Conservation (phyloP, 495 filamentous ascomycete genomes). For the Podospora pseudoanserina region DNA sequence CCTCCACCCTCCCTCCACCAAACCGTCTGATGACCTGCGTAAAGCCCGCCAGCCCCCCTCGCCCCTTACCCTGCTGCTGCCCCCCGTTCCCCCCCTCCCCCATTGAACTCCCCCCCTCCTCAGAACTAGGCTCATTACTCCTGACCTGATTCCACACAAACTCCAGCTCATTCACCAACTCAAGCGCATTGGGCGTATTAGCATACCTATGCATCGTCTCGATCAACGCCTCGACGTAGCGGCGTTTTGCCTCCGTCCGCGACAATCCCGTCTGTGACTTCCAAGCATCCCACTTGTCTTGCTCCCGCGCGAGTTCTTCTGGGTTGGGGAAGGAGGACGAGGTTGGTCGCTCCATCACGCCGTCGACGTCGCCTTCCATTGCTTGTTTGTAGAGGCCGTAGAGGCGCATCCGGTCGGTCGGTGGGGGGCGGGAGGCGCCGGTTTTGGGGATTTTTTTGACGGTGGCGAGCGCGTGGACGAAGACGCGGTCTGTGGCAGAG, state of each 20-base stretch:
- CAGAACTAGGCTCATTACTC: slow-evolving; percentile 66
- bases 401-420: slow-evolving; percentile 77
- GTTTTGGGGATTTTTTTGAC: slow-evolving; percentile 96
- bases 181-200: slow-evolving; percentile 76
- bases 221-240: slow-evolving; percentile 88
- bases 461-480: slow-evolving; percentile 96
- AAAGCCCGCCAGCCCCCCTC: slow-evolving; percentile 12
- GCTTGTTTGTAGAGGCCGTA: slow-evolving; percentile 99
- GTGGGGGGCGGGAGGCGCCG: slow-evolving; percentile 80
- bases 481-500: slow-evolving; percentile 74
- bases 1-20: slow-evolving; percentile 24
- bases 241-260: slow-evolving; percentile 89
- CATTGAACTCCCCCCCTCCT: slow-evolving; percentile 41
- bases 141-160: slow-evolving; percentile 99
- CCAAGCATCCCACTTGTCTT: slow-evolving; percentile 85
- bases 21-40: slow-evolving; percentile 38
- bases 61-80: slow-evolving; percentile 12
- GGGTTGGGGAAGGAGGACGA: slow-evolving; percentile 29
- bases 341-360: slow-evolving; percentile 80
- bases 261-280: slow-evolving; percentile 73
- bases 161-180: slow-evolving; percentile 89
- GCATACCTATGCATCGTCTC: slow-evolving; percentile 96
- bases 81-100: slow-evolving; percentile 23
- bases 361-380: slow-evolving; percentile 95
- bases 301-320: slow-evolving; percentile 52